phyloP scores from a whole-genome alignment of 495 filamentous ascomycete species.

The Penicillium malachiteum region DNA sequence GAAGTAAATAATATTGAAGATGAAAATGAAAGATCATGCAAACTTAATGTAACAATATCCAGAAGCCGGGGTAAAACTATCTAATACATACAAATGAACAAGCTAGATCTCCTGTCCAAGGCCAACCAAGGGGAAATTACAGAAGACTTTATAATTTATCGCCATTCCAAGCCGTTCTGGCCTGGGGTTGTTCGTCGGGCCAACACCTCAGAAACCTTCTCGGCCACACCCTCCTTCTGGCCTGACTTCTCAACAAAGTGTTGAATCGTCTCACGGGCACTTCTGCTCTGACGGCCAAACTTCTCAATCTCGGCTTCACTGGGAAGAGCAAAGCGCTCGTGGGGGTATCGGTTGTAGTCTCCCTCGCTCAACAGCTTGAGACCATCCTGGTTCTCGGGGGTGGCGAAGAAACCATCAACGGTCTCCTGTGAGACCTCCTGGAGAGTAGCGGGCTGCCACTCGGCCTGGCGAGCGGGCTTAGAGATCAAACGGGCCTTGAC shows the following conservation, averaged over 20 bases:
- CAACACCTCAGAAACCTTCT: conserved; percentile 43
- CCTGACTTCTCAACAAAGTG: conserved; percentile 33
- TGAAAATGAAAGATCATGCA: conserved; percentile 2
- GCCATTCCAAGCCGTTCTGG: conserved; percentile 30
- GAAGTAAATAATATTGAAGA: too few species aligned
- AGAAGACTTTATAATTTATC: conserved; percentile 19
- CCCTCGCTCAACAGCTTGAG: conserved; percentile 54
- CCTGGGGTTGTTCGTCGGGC: conserved; percentile 24
- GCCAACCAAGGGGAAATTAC: conserved; percentile 19
- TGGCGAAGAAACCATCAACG: conserved; percentile 61
- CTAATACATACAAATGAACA: conserved; percentile 21
- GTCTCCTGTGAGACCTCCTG: conserved; percentile 54
- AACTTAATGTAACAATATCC: conserved; percentile 6
- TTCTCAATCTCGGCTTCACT: conserved; percentile 66
- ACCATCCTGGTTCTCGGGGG: conserved; percentile 34
- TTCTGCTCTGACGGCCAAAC: conserved; percentile 37
- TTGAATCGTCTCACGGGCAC: conserved; percentile 16
- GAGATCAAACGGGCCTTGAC: conserved; percentile 73
- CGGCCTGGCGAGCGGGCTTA: conserved; percentile 56
- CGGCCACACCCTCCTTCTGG: conserved; percentile 39
- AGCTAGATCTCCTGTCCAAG: conserved; percentile 5
- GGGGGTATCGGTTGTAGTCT: conserved; percentile 69
- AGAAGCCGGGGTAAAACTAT: conserved; percentile 18
- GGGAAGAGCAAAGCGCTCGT: conserved; percentile 66
- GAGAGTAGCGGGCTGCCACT: conserved; percentile 72